These are phyloP conservation scores for Sporothrix luriei DNA, from an alignment of 2,329 filamentous ascomycete genomes.

Conservation along the genomic window DNA sequence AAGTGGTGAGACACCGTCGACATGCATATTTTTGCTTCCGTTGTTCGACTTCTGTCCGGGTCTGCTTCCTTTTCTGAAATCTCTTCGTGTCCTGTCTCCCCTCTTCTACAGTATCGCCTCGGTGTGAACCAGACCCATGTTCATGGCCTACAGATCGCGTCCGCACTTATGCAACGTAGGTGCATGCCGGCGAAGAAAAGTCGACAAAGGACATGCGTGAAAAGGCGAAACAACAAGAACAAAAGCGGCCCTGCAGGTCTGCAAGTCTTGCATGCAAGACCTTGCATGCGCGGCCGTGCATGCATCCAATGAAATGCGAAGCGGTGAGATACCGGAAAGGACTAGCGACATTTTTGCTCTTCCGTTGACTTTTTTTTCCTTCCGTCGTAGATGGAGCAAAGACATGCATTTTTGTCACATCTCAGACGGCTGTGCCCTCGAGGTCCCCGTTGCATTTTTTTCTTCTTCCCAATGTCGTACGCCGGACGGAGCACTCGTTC, in stretches of 20 bases:
- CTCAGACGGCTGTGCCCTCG: no score
- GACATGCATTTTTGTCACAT: neutral
- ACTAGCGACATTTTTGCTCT: slow-evolving; percentile 14
- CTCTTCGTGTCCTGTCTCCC: neutral
- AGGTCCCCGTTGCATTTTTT: neutral
- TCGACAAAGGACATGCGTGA: neutral
- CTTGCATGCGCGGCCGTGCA: neutral
- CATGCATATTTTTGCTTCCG: neutral
- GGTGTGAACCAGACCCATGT: neutral
- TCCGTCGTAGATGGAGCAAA: no score
- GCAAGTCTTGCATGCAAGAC: no score
- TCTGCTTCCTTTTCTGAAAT: neutral
- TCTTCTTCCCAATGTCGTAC: neutral
- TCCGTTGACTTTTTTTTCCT: neutral
- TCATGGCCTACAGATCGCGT: slow-evolving; percentile 19
- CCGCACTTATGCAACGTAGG: slow-evolving; percentile 22
- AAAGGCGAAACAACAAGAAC: neutral
- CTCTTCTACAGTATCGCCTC: neutral
- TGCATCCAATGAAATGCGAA: slow-evolving; percentile 4
- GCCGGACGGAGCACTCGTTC: no score
- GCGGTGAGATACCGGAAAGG: slow-evolving; percentile 29
- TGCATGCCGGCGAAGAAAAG: slow-evolving; percentile 9
- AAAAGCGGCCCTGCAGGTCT: neutral
- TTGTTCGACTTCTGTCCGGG: neutral
- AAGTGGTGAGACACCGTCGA: slow-evolving; percentile 21